Evolutionary conservation across 2,329 filamentous ascomycete species (phyloP).

Genomic region (Colletotrichum coccodes): DNA sequence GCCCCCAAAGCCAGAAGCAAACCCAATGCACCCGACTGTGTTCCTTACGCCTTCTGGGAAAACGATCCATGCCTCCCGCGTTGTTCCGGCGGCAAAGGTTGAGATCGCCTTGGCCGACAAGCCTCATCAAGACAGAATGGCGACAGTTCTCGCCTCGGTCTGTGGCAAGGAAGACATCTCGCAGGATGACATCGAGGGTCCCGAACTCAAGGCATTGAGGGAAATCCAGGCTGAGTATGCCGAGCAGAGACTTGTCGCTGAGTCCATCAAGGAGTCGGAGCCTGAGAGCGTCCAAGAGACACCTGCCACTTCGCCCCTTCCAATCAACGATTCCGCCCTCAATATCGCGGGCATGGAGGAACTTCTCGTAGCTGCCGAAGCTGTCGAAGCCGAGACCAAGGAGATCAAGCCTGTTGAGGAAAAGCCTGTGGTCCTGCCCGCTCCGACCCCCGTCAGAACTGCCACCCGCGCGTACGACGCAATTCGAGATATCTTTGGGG

Average conservation of each 20-base stretch:
- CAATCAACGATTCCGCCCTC: slow-evolving; percentile 21
- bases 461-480: slow-evolving; percentile 40
- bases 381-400: slow-evolving; percentile 18
- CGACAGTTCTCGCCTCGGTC: slow-evolving; percentile 46
- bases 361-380: slow-evolving; percentile 22
- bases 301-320: slow-evolving; percentile 29
- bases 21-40: slow-evolving; percentile 59
- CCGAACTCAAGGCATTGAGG: slow-evolving; percentile 45
- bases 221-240: slow-evolving; percentile 32
- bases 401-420: slow-evolving; percentile 7
- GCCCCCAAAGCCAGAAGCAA: slow-evolving; percentile 50
- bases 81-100: slow-evolving; percentile 39
- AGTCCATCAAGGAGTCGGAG: slow-evolving; percentile 39
- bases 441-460: slow-evolving; percentile 27
- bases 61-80: slow-evolving; percentile 60
- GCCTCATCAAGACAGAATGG: slow-evolving; percentile 36
- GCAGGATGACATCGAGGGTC: slow-evolving; percentile 45
- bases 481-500: slow-evolving; percentile 51
- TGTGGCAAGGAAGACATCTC: slow-evolving; percentile 48
- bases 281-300: slow-evolving; percentile 37
- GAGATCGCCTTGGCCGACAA: slow-evolving; percentile 18
- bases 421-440: slow-evolving; percentile 17
- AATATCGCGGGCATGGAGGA: slow-evolving; percentile 27
- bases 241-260: slow-evolving; percentile 21
- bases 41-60: slow-evolving; percentile 59